Evolutionary conservation across 2,329 filamentous ascomycete genomes (phyloP).

Genomic region (Fusarium mundagurra): DNA sequence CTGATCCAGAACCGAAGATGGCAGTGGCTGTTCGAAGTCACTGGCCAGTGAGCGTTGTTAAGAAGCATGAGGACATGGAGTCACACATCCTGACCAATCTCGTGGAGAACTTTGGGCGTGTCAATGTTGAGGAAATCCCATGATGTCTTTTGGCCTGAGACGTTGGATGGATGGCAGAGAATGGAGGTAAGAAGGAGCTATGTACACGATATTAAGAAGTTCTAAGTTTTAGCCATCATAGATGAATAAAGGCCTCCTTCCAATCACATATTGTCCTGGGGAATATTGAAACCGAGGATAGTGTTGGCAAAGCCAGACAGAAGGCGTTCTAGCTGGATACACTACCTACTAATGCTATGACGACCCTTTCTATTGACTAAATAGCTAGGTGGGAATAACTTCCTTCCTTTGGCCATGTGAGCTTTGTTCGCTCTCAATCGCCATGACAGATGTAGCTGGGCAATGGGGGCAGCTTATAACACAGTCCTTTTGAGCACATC

Average conservation of each 20-base stretch:
- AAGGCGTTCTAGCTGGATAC: background rate
- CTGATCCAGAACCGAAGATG: conserved; percentile 29
- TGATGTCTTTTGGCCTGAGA: background rate
- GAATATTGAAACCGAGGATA: background rate
- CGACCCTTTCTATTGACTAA: background rate
- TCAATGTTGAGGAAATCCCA: background rate
- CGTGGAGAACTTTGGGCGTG: conserved; percentile 26
- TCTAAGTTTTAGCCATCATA: too few species aligned
- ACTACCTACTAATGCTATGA: background rate
- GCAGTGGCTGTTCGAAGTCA: conserved; percentile 42
- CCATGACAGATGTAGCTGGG: background rate
- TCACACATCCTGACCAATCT: conserved; percentile 36
- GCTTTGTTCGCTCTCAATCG: background rate
- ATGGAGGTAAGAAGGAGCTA: background rate
- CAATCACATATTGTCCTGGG: background rate
- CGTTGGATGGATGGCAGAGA: rapidly evolving
- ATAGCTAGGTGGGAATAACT: rapidly evolving
- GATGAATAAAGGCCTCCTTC: background rate
- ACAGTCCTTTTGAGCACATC: background rate
- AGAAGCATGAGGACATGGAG: conserved; percentile 42
- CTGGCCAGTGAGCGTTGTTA: conserved; percentile 46
- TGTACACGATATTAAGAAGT: background rate
- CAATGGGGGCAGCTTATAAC: background rate
- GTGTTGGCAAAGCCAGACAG: background rate
- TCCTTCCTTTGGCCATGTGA: too few species aligned